Evolutionary conservation across 208 protist species (phyloP).

Genomic region (Sergeia podlipaevii): DNA sequence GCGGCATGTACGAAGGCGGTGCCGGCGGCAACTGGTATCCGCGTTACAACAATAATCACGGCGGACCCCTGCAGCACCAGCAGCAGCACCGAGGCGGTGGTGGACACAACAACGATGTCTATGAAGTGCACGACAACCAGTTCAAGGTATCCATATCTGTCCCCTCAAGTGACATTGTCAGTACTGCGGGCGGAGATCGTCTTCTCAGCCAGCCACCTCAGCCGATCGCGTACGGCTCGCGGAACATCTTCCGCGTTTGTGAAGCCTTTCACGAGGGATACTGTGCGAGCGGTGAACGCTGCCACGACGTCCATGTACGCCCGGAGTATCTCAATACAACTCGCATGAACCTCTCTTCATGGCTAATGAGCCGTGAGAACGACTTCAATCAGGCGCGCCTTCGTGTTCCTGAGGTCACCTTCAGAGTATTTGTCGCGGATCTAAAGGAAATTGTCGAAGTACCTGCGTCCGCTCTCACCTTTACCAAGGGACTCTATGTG

Average conservation of each 20-base stretch:
- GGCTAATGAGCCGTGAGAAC: conserved; percentile 42
- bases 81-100: too few relatives aligned
- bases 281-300: conserved; percentile 30
- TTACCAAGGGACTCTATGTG: conserved; percentile 79
- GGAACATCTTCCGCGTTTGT: conserved; percentile 49
- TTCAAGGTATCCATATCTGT: conserved; percentile 66
- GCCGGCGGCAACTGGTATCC: too few relatives aligned
- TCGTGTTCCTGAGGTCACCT: conserved; percentile 31
- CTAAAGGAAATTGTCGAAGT: conserved; percentile 82
- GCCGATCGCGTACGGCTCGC: conserved; percentile 26
- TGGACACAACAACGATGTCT: too few relatives aligned
- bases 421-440: conserved; percentile 76
- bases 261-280: conserved; percentile 58
- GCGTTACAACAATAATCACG: too few relatives aligned
- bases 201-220: conserved; percentile 45
- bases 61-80: too few relatives aligned
- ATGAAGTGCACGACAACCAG: conserved; percentile 70
- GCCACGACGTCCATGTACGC: conserved; percentile 61
- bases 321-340: conserved; percentile 44
- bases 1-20: too few relatives aligned
- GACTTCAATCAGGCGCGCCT: conserved; percentile 53
- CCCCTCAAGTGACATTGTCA: conserved; percentile 27
- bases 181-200: conserved; percentile 45
- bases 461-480: conserved; percentile 46
- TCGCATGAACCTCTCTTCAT: conserved; percentile 49